phyloP scores from a whole-genome alignment of 2,329 filamentous ascomycete species.

The Scedosporium apiospermum region DNA sequence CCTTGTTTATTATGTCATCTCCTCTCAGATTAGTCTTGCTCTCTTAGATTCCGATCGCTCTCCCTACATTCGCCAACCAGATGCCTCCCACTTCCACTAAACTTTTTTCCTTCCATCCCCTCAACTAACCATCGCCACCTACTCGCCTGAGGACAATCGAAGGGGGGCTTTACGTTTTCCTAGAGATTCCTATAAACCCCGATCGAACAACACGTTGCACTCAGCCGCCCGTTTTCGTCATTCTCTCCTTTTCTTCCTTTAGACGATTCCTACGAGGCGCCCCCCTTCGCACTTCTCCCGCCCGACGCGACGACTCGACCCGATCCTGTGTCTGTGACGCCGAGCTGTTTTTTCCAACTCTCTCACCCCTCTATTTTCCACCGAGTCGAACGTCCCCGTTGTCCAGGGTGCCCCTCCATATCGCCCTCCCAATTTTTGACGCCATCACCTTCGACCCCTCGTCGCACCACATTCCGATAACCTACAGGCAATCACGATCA shows the following conservation, averaged over 20 bases:
- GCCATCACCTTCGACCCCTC: neutral
- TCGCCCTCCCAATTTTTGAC: neutral
- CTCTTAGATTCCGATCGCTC: neutral
- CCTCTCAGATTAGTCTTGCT: neutral
- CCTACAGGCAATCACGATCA: neutral
- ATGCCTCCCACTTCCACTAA: neutral
- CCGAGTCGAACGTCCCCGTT: neutral
- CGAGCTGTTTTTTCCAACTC: neutral
- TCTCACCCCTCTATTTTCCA: neutral
- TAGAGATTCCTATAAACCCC: neutral
- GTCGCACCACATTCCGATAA: neutral
- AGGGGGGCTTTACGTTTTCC: neutral
- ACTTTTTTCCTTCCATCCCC: neutral
- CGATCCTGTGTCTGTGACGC: neutral
- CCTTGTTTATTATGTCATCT: constrained; percentile 4
- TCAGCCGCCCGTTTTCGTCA: neutral
- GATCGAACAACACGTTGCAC: neutral
- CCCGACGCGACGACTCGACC: constrained; percentile 1
- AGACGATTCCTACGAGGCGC: neutral
- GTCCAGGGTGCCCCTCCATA: neutral
- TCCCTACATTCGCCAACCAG: neutral
- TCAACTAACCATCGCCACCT: neutral
- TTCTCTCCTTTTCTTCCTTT: neutral
- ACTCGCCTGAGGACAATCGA: neutral
- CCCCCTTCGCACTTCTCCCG: neutral